These are phyloP conservation scores for Prunella vulgaris DNA, from an alignment of 257 asterid species.

Conservation along the genomic window DNA sequence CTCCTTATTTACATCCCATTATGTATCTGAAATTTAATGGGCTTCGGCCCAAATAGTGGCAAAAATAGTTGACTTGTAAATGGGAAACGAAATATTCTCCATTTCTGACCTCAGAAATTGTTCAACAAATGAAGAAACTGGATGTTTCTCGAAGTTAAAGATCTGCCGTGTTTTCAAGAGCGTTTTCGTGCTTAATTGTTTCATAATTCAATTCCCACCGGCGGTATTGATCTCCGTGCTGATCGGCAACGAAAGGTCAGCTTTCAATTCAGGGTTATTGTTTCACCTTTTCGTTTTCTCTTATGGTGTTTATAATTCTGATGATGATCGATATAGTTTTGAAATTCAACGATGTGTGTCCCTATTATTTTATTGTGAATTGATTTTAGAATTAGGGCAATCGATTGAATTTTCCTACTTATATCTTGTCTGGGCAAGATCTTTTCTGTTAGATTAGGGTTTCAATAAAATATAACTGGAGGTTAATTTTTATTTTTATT, in stretches of 20 bases:
- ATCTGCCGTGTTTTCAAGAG: background rate
- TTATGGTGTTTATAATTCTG: background rate
- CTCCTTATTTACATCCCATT: background rate
- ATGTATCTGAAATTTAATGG: background rate
- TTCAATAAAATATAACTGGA: background rate
- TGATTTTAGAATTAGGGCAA: background rate
- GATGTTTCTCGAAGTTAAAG: slow-evolving; percentile 26
- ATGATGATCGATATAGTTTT: background rate
- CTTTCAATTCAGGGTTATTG: background rate
- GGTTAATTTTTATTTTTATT: background rate
- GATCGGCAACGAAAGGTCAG: slow-evolving; percentile 19
- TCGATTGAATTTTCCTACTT: background rate
- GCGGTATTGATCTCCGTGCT: background rate
- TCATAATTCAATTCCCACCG: background rate
- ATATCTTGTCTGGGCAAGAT: background rate
- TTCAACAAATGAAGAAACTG: slow-evolving; percentile 11
- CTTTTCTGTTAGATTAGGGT: slow-evolving; percentile 11
- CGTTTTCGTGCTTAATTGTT: background rate
- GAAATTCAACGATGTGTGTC: background rate
- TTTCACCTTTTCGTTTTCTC: background rate
- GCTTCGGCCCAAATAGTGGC: slow-evolving; percentile 1
- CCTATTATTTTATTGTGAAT: background rate
- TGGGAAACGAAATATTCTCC: background rate
- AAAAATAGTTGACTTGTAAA: background rate
- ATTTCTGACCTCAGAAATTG: background rate